Base-by-base conservation (phyloP, 1,139 yeast genomes). In the Hyphopichia khmerensis region DNA sequence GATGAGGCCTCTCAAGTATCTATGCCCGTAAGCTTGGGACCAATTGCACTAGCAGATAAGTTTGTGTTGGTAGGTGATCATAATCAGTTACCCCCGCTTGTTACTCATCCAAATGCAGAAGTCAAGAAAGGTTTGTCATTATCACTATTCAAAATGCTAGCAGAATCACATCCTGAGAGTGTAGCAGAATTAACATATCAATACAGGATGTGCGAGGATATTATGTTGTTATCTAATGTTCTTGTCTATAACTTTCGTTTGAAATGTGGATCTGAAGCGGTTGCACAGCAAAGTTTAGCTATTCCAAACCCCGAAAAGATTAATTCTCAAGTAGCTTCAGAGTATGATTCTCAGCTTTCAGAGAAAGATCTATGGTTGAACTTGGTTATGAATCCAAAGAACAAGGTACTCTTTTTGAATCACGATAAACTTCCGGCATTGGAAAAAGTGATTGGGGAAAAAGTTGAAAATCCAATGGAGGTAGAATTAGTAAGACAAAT, bases 1-100 rank as follows among this genome's bases (percentile, higher is more conserved):
- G 99, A 93, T 60, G 99, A 93, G 59, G 98, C 99, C 0, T 90
- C 98, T 0, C 99, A 93, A 57, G 88, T 91, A 0, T 84, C 97
- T 0, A 72, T 93, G 69, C 99, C 99, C 0, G 76, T 88, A 4
- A 87, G 95, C 52, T 62, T 93, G 24, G 99, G 99, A 0, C 98
- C 99, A 0, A 60, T 93, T 36, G 64, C 91, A 30, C 79, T 79
- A 47, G 84, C 93, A 30, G 83, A 86, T 36, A 86, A 78, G 60
- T 93, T 93, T 57, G 75, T 95, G 1, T 72, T 93, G 45, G 98
- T 95, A 10, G 99, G 99, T 5, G 99, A 95, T 58, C 98, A 93
- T 59, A 80, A 79, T 50, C 99, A 95, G 59, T 68, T 95, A 27
- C 95, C 96, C 2, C 97, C 98, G 1, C 65, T 91, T 43, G 89